phyloP scores from a whole-genome alignment of 805 yeast species.

The Starmerella potacharoeniae region DNA sequence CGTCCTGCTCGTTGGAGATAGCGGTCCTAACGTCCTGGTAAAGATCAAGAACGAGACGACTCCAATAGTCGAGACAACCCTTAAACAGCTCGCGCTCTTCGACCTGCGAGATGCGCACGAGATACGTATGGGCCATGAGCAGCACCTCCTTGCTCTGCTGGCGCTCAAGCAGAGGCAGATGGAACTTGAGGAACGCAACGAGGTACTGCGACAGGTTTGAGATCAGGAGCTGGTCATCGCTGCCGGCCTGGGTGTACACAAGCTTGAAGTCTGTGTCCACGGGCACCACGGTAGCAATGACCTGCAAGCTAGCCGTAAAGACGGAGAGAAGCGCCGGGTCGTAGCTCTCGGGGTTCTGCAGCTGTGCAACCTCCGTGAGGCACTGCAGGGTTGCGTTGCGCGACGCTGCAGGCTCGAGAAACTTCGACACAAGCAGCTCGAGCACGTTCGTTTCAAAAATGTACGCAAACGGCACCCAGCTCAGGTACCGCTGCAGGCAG shows the following conservation, averaged over 20 bases:
- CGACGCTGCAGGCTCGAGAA: slow-evolving; percentile 64
- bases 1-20: slow-evolving; percentile 61
- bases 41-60: slow-evolving; percentile 66
- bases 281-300: slow-evolving; percentile 59
- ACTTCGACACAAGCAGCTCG: slow-evolving; percentile 59
- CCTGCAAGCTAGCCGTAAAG: slow-evolving; percentile 65
- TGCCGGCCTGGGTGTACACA: slow-evolving; percentile 61
- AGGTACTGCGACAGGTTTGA: slow-evolving; percentile 92
- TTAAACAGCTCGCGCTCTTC: slow-evolving; percentile 95
- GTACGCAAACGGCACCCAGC: slow-evolving; percentile 88
- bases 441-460: slow-evolving; percentile 80
- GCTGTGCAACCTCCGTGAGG: slow-evolving; percentile 76
- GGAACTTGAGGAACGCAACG: slow-evolving; percentile 70
- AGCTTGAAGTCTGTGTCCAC: slow-evolving; percentile 55
- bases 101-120: slow-evolving; percentile 74
- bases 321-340: slow-evolving; percentile 50
- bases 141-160: slow-evolving; percentile 49
- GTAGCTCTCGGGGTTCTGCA: slow-evolving; percentile 40
- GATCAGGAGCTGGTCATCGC: slow-evolving; percentile 82
- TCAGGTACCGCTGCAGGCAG: slow-evolving; percentile 71
- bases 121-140: slow-evolving; percentile 62
- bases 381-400: slow-evolving; percentile 82
- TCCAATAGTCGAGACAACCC: slow-evolving; percentile 93
- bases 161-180: slow-evolving; percentile 44
- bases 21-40: slow-evolving; percentile 76